Evolutionary conservation across 257 asterid species (phyloP), one percentile per base, ranked within the genome.

Genomic region (Vinca minor): DNA sequence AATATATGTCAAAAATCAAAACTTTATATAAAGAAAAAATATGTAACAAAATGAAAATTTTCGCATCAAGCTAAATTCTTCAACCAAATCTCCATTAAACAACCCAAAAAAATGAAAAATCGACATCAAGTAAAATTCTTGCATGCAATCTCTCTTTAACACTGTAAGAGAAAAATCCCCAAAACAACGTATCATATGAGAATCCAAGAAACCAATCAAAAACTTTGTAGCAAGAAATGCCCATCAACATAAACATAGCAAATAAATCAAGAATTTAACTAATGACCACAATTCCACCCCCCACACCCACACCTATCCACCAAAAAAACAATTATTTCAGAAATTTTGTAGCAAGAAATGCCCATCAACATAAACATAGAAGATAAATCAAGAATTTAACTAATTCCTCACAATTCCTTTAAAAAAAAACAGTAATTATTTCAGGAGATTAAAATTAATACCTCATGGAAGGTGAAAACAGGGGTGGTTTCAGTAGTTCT

Each of bases 381-480:
- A 38, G 52, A 50, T 28, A 38, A 61, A 64, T 0, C 26, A 36
- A 25, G 35, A 13, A 48, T 25, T 21, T 50, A 23, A 23, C 34
- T 23, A 50, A 17, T 23, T 7, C 26, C 53, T 3, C 8, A 4
- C n/a, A 46, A 46, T 28, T 45, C 38, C 15, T 7, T n/a, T 25
- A 49, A 57, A n/a, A 4, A 47, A 56, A 44, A 23, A 47, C 1
- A 36, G 1, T 38, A 56, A 34, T 3, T 29, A 8, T 54, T 39
- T 49, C 28, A 67, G 52, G 5, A 64, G 48, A 61, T 61, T 54
- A n/a, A 64, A 42, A 61, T 61, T 34, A 34, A 2, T 34, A 89
- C 99, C 97, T 93, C 96, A 63, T 76, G 88, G 78, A 93, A 93
- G 82, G 74, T 81, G 69, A 64, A 79, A 68, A 93, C 95, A 46